phyloP scores from a whole-genome alignment of 352 stramenopile genomes.

The Pythium dissimile region DNA sequence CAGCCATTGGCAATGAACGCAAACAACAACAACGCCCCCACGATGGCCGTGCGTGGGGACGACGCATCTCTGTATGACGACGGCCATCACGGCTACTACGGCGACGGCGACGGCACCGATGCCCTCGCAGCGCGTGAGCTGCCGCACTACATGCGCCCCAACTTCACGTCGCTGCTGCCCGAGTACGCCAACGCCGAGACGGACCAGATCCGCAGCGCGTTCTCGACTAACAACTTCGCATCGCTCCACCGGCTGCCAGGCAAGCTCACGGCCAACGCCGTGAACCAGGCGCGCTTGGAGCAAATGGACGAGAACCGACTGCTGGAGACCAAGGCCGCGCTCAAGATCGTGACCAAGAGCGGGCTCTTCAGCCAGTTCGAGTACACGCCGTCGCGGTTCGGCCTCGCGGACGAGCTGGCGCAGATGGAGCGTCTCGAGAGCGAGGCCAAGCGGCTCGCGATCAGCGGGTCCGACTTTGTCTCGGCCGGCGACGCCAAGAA shows the following conservation, averaged over 20 bases:
- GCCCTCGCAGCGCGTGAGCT: slow-evolving; percentile 1
- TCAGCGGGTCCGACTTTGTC: slow-evolving; percentile 72
- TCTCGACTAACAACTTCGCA: slow-evolving; percentile 58
- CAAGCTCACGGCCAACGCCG: slow-evolving; percentile 45
- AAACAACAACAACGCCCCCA: too few relatives aligned
- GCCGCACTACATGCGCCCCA: slow-evolving; percentile 81
- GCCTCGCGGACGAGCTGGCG: slow-evolving; percentile 52
- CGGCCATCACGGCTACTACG: too few relatives aligned
- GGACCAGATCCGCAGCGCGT: slow-evolving; percentile 76
- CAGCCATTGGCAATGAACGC: too few relatives aligned
- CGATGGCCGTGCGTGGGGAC: too few relatives aligned
- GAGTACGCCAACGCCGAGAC: slow-evolving; percentile 76
- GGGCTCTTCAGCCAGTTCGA: slow-evolving; percentile 77
- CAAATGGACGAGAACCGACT: slow-evolving; percentile 76
- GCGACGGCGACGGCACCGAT: background rate
- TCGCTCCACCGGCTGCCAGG: slow-evolving; percentile 66
- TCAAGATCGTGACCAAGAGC: slow-evolving; percentile 60
- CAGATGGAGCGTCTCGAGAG: slow-evolving; percentile 61
- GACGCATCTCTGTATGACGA: too few relatives aligned
- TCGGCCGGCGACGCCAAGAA: slow-evolving; percentile 36
- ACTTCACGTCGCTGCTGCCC: slow-evolving; percentile 76
- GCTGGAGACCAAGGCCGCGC: slow-evolving; percentile 28
- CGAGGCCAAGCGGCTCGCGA: slow-evolving; percentile 65
- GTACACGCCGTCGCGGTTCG: slow-evolving; percentile 71
- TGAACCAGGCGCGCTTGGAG: slow-evolving; percentile 66